Evolutionary conservation across 192 early-diverging fungal species (phyloP).

Genomic region (Backusella circina): DNA sequence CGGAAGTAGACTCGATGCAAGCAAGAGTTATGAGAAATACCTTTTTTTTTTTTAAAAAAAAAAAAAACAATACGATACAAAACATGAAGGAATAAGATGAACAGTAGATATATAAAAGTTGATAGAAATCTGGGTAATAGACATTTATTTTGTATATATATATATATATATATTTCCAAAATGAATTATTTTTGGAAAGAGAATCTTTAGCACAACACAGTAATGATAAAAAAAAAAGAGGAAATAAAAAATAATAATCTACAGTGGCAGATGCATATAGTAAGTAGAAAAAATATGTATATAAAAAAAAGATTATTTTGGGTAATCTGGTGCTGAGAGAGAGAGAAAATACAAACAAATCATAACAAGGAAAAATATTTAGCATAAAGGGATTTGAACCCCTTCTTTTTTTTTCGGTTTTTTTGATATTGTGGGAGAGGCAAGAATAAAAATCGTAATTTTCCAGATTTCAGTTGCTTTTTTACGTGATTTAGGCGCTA

Average conservation of each 20-base stretch:
- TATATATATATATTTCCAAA: slow-evolving; percentile 1
- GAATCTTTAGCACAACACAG: background rate
- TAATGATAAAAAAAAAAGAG: background rate
- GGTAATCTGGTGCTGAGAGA: background rate
- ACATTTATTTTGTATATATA: slow-evolving; percentile 2
- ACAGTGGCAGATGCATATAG: background rate
- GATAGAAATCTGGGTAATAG: background rate
- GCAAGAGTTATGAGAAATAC: background rate
- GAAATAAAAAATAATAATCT: background rate
- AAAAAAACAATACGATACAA: background rate
- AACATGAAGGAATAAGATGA: background rate
- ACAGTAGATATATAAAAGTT: background rate
- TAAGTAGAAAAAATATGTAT: background rate
- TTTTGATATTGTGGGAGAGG: slow-evolving; percentile 1
- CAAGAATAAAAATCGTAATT: slow-evolving; percentile 3
- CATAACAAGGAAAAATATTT: background rate
- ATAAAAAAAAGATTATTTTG: slow-evolving; percentile 1
- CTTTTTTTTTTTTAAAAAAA: background rate
- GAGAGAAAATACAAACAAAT: slow-evolving; percentile 1
- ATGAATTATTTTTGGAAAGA: background rate
- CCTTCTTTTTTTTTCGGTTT: background rate
- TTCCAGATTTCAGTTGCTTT: background rate
- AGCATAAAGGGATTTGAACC: background rate
- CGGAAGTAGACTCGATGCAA: background rate
- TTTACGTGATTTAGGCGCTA: background rate